These are phyloP conservation scores for Anastatica hierochuntica DNA, from an alignment of 345 rosid genomes.

Conservation along the genomic window DNA sequence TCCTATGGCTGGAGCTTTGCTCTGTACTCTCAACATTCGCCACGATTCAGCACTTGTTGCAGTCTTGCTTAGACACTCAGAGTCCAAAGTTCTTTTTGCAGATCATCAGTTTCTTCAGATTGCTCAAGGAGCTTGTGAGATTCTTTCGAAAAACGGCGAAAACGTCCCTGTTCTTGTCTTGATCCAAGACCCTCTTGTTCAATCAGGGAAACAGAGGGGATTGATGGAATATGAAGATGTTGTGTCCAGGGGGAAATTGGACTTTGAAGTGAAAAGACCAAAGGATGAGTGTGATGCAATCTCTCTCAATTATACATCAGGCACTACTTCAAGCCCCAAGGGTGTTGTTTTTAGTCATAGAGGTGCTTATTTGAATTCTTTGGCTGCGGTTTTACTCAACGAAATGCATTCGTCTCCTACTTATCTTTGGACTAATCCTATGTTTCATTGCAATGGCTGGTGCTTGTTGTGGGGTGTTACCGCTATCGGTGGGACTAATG, in stretches of 20 bases:
- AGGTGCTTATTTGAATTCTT: constrained; percentile 72
- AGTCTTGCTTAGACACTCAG: constrained; percentile 42
- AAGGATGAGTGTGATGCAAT: constrained; percentile 67
- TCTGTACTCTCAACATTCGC: constrained; percentile 68
- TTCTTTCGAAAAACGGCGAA: constrained; percentile 24
- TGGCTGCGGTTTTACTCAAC: constrained; percentile 45
- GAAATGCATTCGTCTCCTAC: constrained; percentile 47
- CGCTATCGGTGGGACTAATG: constrained; percentile 66
- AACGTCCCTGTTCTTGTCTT: constrained; percentile 38
- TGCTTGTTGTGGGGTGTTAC: constrained; percentile 79
- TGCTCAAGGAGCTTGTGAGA: constrained; percentile 50
- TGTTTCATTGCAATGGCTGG: constrained; percentile 99
- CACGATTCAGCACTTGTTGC: constrained; percentile 58
- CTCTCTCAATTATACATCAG: constrained; percentile 78
- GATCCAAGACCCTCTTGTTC: constrained; percentile 32
- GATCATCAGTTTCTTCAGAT: constrained; percentile 47
- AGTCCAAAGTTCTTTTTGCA: constrained; percentile 51
- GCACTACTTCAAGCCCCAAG: constrained; percentile 81
- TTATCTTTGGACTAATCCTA: constrained; percentile 77
- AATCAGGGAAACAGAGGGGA: not conserved
- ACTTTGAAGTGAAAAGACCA: constrained; percentile 38
- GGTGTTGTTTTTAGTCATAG: constrained; percentile 88
- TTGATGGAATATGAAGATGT: constrained; percentile 44
- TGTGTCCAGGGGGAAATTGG: constrained; percentile 32
- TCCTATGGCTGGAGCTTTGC: constrained; percentile 76